Conservation (phyloP, 441 rosid species). For the Syzygium malaccense region DNA sequence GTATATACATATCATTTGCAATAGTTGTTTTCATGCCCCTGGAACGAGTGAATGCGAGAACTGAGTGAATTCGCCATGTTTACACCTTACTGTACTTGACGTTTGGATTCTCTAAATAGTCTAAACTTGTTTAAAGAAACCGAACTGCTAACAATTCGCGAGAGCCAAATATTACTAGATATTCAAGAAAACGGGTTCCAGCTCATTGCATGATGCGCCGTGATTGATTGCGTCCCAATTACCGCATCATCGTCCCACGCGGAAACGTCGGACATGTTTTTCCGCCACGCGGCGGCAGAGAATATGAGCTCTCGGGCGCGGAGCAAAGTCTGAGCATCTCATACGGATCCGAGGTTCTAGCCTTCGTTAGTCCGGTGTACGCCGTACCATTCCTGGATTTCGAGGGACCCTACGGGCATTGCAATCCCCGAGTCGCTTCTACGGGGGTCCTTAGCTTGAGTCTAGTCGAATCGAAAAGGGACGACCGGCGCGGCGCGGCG, state of each 20-base stretch:
- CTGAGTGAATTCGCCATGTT: not conserved
- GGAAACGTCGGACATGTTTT: not conserved
- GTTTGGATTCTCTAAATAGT: not conserved
- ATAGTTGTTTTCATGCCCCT: not conserved
- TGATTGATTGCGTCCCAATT: not conserved
- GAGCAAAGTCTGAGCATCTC: not conserved
- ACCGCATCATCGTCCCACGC: not conserved
- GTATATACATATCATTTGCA: not conserved
- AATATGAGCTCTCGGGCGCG: not conserved
- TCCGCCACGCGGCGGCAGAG: not conserved
- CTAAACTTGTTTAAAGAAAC: not conserved
- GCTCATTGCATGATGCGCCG: not conserved
- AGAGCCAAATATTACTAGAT: not conserved
- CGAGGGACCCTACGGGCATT: not conserved
- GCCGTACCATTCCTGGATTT: fast-evolving
- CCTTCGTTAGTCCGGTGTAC: not conserved
- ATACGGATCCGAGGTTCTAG: too few relatives aligned
- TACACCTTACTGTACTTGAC: not conserved
- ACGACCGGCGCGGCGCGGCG: not conserved
- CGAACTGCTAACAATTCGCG: not conserved
- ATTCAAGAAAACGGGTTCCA: not conserved
- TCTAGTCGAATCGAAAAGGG: not conserved
- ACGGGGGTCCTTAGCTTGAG: not conserved
- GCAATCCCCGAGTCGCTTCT: not conserved
- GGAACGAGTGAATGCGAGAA: not conserved